Conservation (phyloP, 352 stramenopile genomes). For the Phytophthora palmivora region DNA sequence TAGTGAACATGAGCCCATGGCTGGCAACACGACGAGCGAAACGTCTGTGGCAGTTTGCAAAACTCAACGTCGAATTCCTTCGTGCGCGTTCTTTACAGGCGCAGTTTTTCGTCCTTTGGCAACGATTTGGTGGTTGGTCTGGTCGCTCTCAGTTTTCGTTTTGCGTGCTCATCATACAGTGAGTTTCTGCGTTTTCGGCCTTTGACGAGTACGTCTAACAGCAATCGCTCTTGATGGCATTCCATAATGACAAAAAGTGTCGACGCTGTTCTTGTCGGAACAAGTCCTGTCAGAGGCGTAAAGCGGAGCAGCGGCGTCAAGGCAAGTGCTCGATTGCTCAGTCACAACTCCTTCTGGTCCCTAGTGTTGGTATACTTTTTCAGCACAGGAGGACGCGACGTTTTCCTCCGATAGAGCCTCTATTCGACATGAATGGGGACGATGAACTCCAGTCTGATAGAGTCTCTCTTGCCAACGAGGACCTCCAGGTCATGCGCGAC, state of each 20-base stretch:
- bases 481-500: conserved; percentile 34
- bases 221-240: conserved; percentile 4
- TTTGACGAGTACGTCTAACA: conserved; percentile 2
- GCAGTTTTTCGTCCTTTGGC: neutral
- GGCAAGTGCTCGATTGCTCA: conserved; percentile 8
- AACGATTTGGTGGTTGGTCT: neutral
- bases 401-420: conserved; percentile 4
- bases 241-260: conserved; percentile 24
- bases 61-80: conserved; percentile 30
- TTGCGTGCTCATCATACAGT: conserved; percentile 27
- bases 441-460: conserved; percentile 18
- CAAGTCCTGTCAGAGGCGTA: conserved; percentile 23
- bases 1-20: neutral
- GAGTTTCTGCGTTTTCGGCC: neutral
- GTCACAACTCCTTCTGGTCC: conserved; percentile 15
- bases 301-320: conserved; percentile 6
- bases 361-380: conserved; percentile 3
- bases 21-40: neutral
- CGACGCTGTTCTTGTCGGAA: conserved; percentile 17
- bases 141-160: conserved; percentile 25
- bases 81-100: conserved; percentile 31
- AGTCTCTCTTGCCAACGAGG: conserved; percentile 19
- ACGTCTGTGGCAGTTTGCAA: neutral
- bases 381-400: conserved; percentile 11
- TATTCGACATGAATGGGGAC: conserved; percentile 2